phyloP scores from a whole-genome alignment of 2,329 filamentous ascomycete genomes.

The Achaetomium macrosporum region DNA sequence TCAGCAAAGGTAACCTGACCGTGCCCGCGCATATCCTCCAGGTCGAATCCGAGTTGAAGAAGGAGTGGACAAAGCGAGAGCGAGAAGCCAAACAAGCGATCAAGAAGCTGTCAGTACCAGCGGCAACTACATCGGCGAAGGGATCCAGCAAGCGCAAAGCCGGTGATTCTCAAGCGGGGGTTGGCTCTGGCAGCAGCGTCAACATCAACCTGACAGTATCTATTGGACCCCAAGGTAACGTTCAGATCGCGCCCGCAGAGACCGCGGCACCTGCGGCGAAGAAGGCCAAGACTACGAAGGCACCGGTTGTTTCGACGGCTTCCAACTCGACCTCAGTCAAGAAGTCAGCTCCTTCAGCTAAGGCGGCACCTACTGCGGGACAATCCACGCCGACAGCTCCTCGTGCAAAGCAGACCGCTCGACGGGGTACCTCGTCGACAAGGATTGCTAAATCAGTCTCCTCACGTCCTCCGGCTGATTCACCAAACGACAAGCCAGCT shows the following conservation, averaged over 20 bases:
- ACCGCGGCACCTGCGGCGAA: conserved; percentile 11
- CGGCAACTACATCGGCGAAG: not conserved
- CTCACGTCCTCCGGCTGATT: not conserved
- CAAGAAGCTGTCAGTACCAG: conserved; percentile 9
- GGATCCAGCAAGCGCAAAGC: conserved; percentile 15
- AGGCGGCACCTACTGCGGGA: not conserved
- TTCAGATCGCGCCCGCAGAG: conserved; percentile 6
- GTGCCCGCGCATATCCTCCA: conserved; percentile 44
- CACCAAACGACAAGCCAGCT: not conserved
- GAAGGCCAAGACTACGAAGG: conserved; percentile 13
- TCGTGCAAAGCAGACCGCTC: conserved; percentile 8
- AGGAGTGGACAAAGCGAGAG: conserved; percentile 48
- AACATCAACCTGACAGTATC: conserved; percentile 16
- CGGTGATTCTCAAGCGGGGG: conserved; percentile 27
- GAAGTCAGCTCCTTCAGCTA: too few relatives aligned
- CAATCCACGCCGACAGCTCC: not conserved
- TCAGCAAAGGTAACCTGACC: conserved; percentile 41
- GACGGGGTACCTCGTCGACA: conserved; percentile 2
- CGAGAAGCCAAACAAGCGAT: conserved; percentile 38
- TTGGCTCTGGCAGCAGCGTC: conserved; percentile 11
- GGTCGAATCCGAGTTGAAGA: conserved; percentile 51
- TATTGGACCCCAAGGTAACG: conserved; percentile 9
- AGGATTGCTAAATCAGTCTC: not conserved
- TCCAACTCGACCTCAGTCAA: conserved; percentile 3
- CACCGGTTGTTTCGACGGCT: not conserved